Evolutionary conservation across 2,329 filamentous ascomycete species (phyloP).

Genomic region (Colletotrichum phormii): DNA sequence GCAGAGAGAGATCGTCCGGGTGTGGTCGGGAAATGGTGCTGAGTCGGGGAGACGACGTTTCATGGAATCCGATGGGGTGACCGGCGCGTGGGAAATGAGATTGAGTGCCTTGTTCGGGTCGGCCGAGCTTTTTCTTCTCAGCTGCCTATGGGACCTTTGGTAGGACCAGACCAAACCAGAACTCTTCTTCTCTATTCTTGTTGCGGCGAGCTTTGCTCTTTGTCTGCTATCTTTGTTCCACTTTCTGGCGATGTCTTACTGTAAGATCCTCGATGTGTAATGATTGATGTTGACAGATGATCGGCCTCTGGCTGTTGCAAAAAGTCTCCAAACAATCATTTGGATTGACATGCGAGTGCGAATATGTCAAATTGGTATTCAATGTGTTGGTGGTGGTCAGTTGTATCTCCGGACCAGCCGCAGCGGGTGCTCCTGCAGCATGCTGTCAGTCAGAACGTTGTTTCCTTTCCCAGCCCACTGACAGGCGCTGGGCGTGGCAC

Average conservation of each 20-base stretch:
- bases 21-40: background rate
- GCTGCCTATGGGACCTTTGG: too few relatives aligned
- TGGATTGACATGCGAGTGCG: background rate
- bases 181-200: background rate
- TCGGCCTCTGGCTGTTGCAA: background rate
- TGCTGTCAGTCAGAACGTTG: background rate
- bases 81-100: conserved; percentile 9
- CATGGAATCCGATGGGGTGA: conserved; percentile 26
- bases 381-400: background rate
- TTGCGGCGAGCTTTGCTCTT: background rate
- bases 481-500: background rate
- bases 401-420: background rate
- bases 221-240: background rate
- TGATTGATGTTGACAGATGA: background rate
- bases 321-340: background rate
- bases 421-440: background rate
- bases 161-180: background rate
- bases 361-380: background rate
- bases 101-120: background rate
- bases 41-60: conserved; percentile 25
- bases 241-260: background rate
- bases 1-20: background rate
- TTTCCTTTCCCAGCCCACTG: background rate
- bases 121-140: conserved; percentile 10
- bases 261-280: background rate